A percentile compares a stretch with the other conserved stretches of the same genome.
Evolutionary conservation across 495 filamentous ascomycete species (phyloP).

Genomic region (Hamigera avellanea): DNA sequence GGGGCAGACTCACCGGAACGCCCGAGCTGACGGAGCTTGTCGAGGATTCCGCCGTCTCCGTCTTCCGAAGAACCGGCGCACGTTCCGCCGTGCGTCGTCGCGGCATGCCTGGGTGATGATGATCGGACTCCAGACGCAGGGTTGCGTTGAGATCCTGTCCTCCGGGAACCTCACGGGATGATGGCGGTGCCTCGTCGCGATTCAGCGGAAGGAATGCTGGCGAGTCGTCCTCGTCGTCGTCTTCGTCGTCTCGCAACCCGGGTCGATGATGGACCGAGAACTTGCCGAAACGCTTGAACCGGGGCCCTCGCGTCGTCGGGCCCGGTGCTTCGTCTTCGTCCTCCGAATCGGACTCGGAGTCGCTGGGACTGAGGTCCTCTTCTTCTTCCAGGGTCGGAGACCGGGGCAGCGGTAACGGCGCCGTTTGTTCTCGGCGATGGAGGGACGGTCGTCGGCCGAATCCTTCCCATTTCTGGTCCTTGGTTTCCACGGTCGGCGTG

Average conservation of each 20-base stretch:
- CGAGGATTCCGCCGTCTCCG: slow-evolving; percentile 48
- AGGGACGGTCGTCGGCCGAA: slow-evolving; percentile 16
- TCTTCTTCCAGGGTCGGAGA: slow-evolving; percentile 27
- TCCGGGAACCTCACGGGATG: slow-evolving; percentile 11
- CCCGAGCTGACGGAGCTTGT: slow-evolving; percentile 45
- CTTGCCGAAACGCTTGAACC: slow-evolving; percentile 27
- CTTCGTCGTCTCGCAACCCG: slow-evolving; percentile 25
- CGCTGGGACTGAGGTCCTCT: slow-evolving; percentile 22
- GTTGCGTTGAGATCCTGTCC: slow-evolving; percentile 51
- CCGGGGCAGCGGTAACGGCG: slow-evolving; percentile 12
- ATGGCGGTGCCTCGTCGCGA: slow-evolving; percentile 12
- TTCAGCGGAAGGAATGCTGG: slow-evolving; percentile 67
- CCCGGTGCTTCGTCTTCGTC: slow-evolving; percentile 43
- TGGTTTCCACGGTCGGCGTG: slow-evolving; percentile 28
- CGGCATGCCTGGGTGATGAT: slow-evolving; percentile 21
- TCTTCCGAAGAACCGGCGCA: slow-evolving; percentile 16
- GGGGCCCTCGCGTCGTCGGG: slow-evolving; percentile 12
- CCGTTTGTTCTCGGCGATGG: slow-evolving; percentile 19
- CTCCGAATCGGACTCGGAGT: slow-evolving; percentile 39
- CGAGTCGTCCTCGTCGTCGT: slow-evolving; percentile 39
- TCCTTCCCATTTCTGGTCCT: slow-evolving; percentile 29
- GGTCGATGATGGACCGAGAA: slow-evolving; percentile 25
- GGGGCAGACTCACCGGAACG: slow-evolving; percentile 13
- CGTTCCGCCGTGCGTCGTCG: slow-evolving; percentile 22
- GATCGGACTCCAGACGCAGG: slow-evolving; percentile 37